These are phyloP conservation scores for Phialophora chinensis DNA, from an alignment of 2,329 filamentous ascomycete genomes.

Conservation along the genomic window DNA sequence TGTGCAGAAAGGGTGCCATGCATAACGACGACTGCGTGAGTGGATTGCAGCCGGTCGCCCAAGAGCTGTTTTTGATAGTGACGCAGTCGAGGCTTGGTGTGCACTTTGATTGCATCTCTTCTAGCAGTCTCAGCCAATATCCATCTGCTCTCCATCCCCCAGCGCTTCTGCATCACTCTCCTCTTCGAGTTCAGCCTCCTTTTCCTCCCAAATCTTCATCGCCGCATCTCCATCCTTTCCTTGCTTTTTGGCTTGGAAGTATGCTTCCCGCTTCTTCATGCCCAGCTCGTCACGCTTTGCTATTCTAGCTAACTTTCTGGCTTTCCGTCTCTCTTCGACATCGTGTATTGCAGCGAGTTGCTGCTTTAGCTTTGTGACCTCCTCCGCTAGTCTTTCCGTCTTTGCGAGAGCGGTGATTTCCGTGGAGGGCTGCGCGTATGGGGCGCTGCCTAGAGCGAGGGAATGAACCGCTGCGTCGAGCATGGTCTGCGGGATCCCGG, in stretches of 20 bases:
- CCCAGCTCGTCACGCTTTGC: conserved; percentile 50
- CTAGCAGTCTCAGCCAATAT: conserved; percentile 20
- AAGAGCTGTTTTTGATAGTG: not conserved
- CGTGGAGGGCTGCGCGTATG: not conserved
- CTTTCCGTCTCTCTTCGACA: conserved; percentile 49
- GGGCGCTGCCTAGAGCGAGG: conserved; percentile 21
- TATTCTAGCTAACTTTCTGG: conserved; percentile 45
- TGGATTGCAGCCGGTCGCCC: not conserved
- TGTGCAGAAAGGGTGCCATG: not conserved
- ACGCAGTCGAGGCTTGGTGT: not conserved
- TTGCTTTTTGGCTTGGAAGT: conserved; percentile 53
- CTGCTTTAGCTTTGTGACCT: conserved; percentile 49
- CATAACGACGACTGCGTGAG: not conserved
- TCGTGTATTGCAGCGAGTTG: conserved; percentile 41
- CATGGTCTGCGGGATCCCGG: conserved; percentile 29
- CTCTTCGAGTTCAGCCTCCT: conserved; percentile 21
- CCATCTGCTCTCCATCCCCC: conserved; percentile 27
- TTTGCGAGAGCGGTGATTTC: conserved; percentile 39
- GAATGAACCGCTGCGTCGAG: conserved; percentile 39
- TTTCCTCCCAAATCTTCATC: conserved; percentile 43
- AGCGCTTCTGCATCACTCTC: conserved; percentile 32
- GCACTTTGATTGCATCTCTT: not conserved
- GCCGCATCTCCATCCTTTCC: conserved; percentile 48
- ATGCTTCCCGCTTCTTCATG: conserved; percentile 49
- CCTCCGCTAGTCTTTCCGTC: conserved; percentile 45